These are phyloP conservation scores for Ananas comosus DNA, from an alignment of 176 grass and related monocot species.

Conservation along the genomic window DNA sequence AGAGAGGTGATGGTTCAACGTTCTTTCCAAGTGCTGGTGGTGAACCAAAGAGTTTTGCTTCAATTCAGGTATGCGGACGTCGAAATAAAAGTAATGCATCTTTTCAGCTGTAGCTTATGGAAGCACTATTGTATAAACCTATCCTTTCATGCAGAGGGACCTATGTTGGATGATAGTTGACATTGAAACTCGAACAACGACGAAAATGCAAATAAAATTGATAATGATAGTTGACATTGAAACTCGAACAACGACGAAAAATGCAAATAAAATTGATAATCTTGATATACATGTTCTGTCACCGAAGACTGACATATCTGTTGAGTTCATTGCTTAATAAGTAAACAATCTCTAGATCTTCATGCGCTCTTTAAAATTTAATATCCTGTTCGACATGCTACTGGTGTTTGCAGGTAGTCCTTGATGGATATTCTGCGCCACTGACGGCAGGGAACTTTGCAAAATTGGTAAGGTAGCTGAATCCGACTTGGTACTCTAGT, in stretches of 20 bases:
- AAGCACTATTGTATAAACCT: not conserved
- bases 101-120: not conserved
- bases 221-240: too few species aligned
- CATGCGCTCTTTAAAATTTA: not conserved
- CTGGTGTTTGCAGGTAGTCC: constrained; percentile 38
- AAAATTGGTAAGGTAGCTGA: constrained; percentile 91
- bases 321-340: too few species aligned
- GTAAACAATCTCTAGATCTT: not conserved
- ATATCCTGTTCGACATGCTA: not conserved
- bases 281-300: not conserved
- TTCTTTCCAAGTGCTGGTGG: constrained; percentile 76
- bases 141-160: not conserved
- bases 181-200: too few species aligned
- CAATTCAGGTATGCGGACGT: constrained; percentile 51
- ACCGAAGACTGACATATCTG: not conserved
- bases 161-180: too few species aligned
- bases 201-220: too few species aligned
- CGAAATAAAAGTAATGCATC: not conserved
- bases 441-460: constrained; percentile 76
- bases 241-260: too few species aligned
- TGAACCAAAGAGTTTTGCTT: constrained; percentile 73
- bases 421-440: constrained; percentile 94
- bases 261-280: too few species aligned
- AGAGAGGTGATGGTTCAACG: constrained; percentile 76
- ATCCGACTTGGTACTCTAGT: constrained; percentile 19